Base-by-base conservation (phyloP, 208 protist genomes). In the Phytomonas serpens region DNA sequence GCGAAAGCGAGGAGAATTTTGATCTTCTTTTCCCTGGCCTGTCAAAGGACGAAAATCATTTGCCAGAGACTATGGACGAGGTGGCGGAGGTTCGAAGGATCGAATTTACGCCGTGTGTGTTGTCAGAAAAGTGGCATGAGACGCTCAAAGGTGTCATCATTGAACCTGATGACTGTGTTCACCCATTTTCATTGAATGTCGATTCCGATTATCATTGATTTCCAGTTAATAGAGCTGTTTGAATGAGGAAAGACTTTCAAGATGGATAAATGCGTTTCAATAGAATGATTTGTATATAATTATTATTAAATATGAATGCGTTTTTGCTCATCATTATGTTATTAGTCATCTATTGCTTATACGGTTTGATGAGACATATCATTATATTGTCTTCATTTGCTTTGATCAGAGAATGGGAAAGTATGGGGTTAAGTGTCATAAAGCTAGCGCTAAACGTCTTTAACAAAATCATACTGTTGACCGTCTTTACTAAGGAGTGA, bases 181-280 rank as follows among this genome's bases (percentile, higher is more conserved):
- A 81, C 14, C 63, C 73, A 0, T 93, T 90, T 62, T 47, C 69
- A 14, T n/a, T 90, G 2, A 84, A 90, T 69, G 79, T 83, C 4
- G 61, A 82, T 2, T 82, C 83, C 62, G 83, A 93, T 72, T 89
- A 93, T 69, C 81, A 93, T 64, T 75, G 75, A 19, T 78, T 83
- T 61, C 16, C 79, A 19, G 57, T 89, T n/a, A 84, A 84, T 2
- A 62, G 57, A 32, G 72, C 82, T 14, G 63, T 77, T 31, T 71
- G 72, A 2, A 34, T 27, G 4, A 66, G 61, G 5, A 38, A 23
- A 31, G 3, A 3, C 9, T 47, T 14, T 19, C 9, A 11, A 19
- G 40, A 47, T 47, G 16, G 6, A 47, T 47, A 19, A 47, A 19
- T 11, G 40, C 40, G 40, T 19, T 19, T 47, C 14, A 47, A 23